Evolutionary conservation across 148 eudicot species (phyloP).

Genomic region (Camellia lanceoleosa): DNA sequence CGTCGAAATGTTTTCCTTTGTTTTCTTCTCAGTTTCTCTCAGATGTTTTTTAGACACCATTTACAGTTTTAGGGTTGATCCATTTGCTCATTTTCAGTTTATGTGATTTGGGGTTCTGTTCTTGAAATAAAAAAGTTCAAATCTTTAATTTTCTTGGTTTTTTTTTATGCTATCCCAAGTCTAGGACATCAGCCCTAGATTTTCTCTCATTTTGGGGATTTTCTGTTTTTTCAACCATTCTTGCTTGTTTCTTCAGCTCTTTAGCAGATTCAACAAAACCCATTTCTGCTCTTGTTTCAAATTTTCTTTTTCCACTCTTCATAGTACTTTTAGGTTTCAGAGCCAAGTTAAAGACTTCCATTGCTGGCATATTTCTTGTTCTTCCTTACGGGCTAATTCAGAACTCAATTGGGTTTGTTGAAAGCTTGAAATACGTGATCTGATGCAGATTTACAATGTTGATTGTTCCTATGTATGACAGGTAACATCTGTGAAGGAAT

Average conservation of each 20-base stretch:
- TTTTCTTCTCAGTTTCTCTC: background rate
- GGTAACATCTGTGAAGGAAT: conserved; percentile 65
- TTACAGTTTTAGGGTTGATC: background rate
- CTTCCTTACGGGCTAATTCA: background rate
- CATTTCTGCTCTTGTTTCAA: background rate
- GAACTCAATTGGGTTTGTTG: background rate
- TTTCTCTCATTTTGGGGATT: background rate
- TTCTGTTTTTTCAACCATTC: background rate
- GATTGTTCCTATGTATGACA: background rate
- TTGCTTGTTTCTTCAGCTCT: background rate
- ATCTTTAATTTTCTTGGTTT: background rate
- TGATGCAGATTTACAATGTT: background rate
- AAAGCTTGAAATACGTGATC: conserved; percentile 8
- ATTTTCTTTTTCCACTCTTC: background rate
- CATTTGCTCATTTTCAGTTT: conserved; percentile 4
- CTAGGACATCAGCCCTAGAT: background rate
- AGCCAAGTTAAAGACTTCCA: too few relatives aligned
- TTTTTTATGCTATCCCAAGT: background rate
- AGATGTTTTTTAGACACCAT: background rate
- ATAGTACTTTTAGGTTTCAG: background rate
- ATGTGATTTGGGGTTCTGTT: background rate
- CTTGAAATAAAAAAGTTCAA: background rate
- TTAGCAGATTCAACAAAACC: background rate
- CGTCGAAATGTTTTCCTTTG: background rate
- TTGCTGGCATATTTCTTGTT: too few relatives aligned